A percentile compares a stretch with the other conserved stretches of the same genome.
Evolutionary conservation across 2,329 filamentous ascomycete genomes (phyloP).

Genomic region (Pezicula carpinea): DNA sequence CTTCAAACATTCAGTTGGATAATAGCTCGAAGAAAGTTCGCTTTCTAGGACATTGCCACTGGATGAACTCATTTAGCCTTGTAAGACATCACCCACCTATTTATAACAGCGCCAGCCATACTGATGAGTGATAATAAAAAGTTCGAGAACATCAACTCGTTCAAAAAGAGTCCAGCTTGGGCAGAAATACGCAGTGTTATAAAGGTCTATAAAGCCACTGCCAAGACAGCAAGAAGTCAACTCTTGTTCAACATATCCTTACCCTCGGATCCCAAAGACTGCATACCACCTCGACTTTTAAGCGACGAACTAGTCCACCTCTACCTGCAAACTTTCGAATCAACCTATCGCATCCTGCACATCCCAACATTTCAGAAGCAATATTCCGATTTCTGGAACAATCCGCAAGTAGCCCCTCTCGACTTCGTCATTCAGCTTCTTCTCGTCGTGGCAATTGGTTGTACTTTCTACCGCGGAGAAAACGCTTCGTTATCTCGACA

Average conservation of each 20-base stretch:
- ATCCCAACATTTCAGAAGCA: conserved; percentile 40
- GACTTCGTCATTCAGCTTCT: conserved; percentile 18
- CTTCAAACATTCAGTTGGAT: neutral
- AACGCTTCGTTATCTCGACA: conserved; percentile 7
- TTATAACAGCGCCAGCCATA: neutral
- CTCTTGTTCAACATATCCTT: conserved; percentile 9
- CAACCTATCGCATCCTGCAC: conserved; percentile 40
- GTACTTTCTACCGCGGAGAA: conserved; percentile 9
- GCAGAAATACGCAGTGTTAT: conserved; percentile 6
- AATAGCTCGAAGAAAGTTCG: neutral
- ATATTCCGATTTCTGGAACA: conserved; percentile 36
- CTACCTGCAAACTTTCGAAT: conserved; percentile 40
- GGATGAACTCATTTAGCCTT: neutral
- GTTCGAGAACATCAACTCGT: conserved; percentile 1
- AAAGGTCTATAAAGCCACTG: conserved; percentile 17
- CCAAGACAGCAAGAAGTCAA: conserved; percentile 14
- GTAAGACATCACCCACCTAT: neutral
- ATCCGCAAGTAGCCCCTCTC: conserved; percentile 14
- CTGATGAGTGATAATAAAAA: neutral
- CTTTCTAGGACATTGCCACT: neutral
- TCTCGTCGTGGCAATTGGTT: conserved; percentile 21
- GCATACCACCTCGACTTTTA: conserved; percentile 14
- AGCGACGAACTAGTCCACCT: conserved; percentile 32
- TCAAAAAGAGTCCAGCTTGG: conserved; percentile 1
- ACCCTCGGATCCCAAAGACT: conserved; percentile 12